These are phyloP conservation scores for Arctostaphylos glauca DNA, from an alignment of 148 eudicot genomes.

Conservation along the genomic window DNA sequence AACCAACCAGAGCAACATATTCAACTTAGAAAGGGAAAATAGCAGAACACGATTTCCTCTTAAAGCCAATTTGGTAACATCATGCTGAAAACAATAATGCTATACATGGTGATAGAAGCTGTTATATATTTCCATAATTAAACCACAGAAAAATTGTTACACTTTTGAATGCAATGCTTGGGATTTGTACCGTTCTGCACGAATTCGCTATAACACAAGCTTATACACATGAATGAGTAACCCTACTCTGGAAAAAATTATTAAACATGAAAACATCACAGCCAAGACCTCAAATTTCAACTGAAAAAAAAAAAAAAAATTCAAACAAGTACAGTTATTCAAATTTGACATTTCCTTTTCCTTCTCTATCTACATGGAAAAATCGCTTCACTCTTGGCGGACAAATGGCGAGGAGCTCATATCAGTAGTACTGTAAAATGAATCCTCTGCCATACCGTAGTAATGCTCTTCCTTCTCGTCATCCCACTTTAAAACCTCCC, in stretches of 20 bases:
- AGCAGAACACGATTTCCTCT: not conserved
- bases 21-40: not conserved
- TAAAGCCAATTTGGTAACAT: not conserved
- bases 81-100: not conserved
- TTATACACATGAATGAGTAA: not conserved
- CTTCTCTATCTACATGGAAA: constrained; percentile 11
- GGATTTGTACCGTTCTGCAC: not conserved
- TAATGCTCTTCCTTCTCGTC: constrained; percentile 80
- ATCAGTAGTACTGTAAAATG: constrained; percentile 77
- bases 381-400: constrained; percentile 38
- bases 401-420: constrained; percentile 79
- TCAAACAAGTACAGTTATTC: not conserved
- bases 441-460: constrained; percentile 63
- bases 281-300: not conserved
- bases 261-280: constrained; percentile 3
- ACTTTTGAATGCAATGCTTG: not conserved
- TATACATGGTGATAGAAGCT: too few relatives aligned
- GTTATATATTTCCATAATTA: not conserved
- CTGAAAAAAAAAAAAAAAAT: not conserved
- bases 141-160: not conserved
- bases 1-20: not conserved
- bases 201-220: not conserved
- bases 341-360: constrained; percentile 4
- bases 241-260: not conserved
- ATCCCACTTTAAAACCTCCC: constrained; percentile 94